Conservation (phyloP, 345 rosid genomes). For the Passiflora organensis region DNA sequence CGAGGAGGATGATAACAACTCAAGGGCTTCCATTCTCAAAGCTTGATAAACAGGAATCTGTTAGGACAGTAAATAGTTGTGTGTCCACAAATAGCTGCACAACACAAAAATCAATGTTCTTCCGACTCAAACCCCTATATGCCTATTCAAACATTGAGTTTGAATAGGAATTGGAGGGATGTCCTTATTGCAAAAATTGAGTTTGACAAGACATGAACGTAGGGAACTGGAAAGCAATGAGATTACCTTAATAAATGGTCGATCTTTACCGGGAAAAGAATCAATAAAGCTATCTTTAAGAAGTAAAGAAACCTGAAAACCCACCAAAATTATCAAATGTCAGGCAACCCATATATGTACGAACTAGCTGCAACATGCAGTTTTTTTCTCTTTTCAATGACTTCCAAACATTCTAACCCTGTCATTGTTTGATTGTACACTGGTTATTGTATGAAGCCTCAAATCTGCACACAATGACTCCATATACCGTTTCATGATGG, state of each 20-base stretch:
- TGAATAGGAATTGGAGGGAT: too few species aligned
- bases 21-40: conserved; percentile 52
- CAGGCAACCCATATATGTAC: too few species aligned
- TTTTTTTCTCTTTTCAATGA: neutral
- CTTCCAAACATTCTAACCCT: conserved; percentile 53
- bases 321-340: neutral
- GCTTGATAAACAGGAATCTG: conserved; percentile 67
- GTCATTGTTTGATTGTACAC: conserved; percentile 86
- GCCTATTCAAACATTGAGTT: too few species aligned
- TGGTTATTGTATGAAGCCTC: conserved; percentile 83
- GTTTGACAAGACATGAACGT: neutral
- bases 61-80: conserved; percentile 65
- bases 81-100: conserved; percentile 79
- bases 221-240: neutral
- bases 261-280: conserved; percentile 74
- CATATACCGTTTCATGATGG: conserved; percentile 65
- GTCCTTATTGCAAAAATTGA: neutral
- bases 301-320: conserved; percentile 79
- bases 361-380: neutral
- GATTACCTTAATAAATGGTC: conserved; percentile 72
- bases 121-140: too few species aligned
- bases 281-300: conserved; percentile 91
- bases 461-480: conserved; percentile 83
- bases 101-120: conserved; percentile 8
- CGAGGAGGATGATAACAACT: conserved; percentile 10